Base-by-base conservation (phyloP, 2,329 filamentous ascomycete species). In the Claviceps sorghi region DNA sequence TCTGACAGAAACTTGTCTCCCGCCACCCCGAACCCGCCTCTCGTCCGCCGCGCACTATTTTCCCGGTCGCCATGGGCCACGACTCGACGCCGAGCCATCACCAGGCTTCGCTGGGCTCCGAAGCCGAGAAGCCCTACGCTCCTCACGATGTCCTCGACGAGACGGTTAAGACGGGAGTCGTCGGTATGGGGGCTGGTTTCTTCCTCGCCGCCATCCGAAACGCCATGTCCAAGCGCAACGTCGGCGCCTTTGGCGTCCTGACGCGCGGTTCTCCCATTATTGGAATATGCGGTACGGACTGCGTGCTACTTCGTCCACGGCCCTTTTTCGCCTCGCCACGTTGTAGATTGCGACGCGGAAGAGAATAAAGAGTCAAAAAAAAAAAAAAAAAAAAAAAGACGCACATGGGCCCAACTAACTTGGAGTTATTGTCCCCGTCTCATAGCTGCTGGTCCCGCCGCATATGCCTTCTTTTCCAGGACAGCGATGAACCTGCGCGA, bases 401-500 rank as follows among this genome's bases (percentile, higher is more conserved):
- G 36, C 17, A 38, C 5, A 38, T 17, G 36, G 21, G 19, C 13
- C 13, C 15, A 13, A 26, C 38, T 49, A 30, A 52, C 21, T 38
- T 10, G 44, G 4, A 15, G 15, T 10, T 46, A 10, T 17, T 29
- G 4, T 26, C 32, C 6, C 15, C 44, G 15, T 38, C 65, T 78
- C 55, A 80, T 81, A 72, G 72, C 67, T 57, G 65, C 66, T 50
- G 64, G 62, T 68, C 86, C 86, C 63, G 82, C 80, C 62, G 77
- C 83, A 56, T 95, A 88, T 69, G 78, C 80, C 61, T 95, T 96
- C 73, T 77, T 83, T 60, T 83, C 79, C 61, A 78, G 77, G 60
- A 85, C 87, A 49, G 77, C 84, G 46, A 87, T 88, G 67, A 96
- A 96, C 72, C 73, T 96, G 58, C 83, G 89, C 62, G 77, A 89